Base-by-base conservation (phyloP, 2,329 filamentous ascomycete genomes). In the Ceratocystiopsis sp. region DNA sequence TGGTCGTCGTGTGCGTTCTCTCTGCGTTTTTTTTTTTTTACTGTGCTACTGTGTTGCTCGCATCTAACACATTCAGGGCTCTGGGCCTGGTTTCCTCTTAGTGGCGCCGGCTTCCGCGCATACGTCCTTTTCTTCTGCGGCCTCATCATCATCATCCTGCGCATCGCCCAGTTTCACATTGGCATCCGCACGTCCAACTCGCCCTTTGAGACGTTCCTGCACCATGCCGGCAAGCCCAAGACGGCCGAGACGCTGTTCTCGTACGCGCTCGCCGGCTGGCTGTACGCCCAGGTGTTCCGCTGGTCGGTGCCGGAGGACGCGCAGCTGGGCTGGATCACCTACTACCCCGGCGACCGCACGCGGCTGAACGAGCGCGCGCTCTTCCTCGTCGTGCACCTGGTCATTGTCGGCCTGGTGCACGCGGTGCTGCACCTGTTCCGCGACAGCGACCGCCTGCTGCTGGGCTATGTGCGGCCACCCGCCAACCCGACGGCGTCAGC, bases 31-130 rank as follows among this genome's bases (percentile, higher is more conserved):
- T 16, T 10, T n/a, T 5, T 17, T 11, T 13, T 25, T 7, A n/a
- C 25, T 35, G 5, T 16, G 15, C 17, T 18, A 37, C 37, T 19
- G 16, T 42, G 32, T 43, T 46, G 41, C 6, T 4, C n/a, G 25
- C 19, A 8, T 21, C 21, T 21, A 21, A 21, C 21, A 21, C 21
- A 4, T 25, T 3, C 52, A 89, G 84, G 76, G 41, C 64, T 94
- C 48, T 94, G 85, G 86, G 68, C 78, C 53, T 89, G 84, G 81
- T 85, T 93, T 51, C 86, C 86, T 19, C 54, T 94, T 35, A 83
- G 85, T 42, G 69, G 70, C 44, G 75, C 80, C 38, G 85, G 84
- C 46, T 60, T 93, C 44, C 80, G 86, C 52, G 73, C 84, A 7
- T 57, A 79, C 15, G 69, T 85, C 48, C 72, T 95, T 49, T 89